Base-by-base conservation (phyloP, 1,139 yeast genomes). In the Hansenula sp. region DNA sequence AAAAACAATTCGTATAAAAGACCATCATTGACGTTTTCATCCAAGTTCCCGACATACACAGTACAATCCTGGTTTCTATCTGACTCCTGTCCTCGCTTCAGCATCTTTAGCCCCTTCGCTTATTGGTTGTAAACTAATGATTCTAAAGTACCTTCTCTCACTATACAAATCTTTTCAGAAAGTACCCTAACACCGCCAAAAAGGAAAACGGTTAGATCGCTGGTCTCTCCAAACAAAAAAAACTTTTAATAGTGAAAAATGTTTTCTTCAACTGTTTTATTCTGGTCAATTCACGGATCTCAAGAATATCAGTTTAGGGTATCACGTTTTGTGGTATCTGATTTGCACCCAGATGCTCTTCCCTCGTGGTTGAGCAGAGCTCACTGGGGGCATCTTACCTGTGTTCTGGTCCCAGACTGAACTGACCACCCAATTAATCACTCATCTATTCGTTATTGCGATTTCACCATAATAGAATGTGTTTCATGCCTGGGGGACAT, bases 1-100 rank as follows among this genome's bases (percentile, higher is more conserved):
- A 86, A 64, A 61, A 89, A 82, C 27, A 92, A 70, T 60, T 92
- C 98, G 57, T 82, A 87, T 37, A 94, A 61, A 17, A 84, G 53
- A 2, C 72, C 64, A 48, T 85, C 95, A 1, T 78, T 77, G 2
- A 79, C 95, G 37, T 77, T 74, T 3, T 81, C 78, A 49, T 87
- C 96, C 10, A 92, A 64, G 52, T 88, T 88, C 1, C 97, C 97
- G 21, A 90, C 75, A 58, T 88, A 92, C 4, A 90, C 62, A 1
- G 95, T 78, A 1, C 81, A 79, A 32, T 79, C 80, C 38, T 75
- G 76, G 54, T 82, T 80, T 39, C 82, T 66, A 24, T 77, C 79
- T 14, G 31, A 34, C 14, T 34, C 37, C 16, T 21, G n/a, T 21
- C 37, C 29, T 12, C 22, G 28, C 21, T 19, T 33, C 17, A 24